Evolutionary conservation across 345 rosid species (phyloP).

Genomic region (Linum usitatissimum): DNA sequence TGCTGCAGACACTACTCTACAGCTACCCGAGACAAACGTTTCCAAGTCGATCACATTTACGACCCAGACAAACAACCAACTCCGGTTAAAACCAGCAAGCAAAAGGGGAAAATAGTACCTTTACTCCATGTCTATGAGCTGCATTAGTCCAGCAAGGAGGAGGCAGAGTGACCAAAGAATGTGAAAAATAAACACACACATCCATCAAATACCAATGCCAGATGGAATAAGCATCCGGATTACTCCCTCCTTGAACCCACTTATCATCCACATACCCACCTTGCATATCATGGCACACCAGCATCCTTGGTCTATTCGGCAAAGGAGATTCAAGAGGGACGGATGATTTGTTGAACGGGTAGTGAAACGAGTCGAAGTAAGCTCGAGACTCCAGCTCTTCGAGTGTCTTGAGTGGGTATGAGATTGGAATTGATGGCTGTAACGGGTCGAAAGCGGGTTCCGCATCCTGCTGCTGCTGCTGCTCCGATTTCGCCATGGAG

Average conservation of each 20-base stretch:
- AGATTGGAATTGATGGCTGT: conserved; percentile 40
- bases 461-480: not conserved
- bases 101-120: conserved; percentile 26
- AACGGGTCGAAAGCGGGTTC: not conserved
- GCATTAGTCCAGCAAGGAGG: conserved; percentile 91
- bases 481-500: not conserved
- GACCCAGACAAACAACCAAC: not conserved
- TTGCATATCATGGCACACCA: conserved; percentile 80
- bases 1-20: too few species aligned
- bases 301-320: conserved; percentile 41
- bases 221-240: conserved; percentile 45
- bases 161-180: conserved; percentile 64
- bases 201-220: conserved; percentile 96
- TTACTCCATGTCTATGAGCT: conserved; percentile 84
- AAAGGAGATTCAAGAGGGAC: conserved; percentile 37
- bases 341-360: conserved; percentile 48
- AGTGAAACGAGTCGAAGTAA: conserved; percentile 73
- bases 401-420: conserved; percentile 64
- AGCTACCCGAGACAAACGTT: too few species aligned
- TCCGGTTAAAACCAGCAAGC: not conserved
- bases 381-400: conserved; percentile 45
- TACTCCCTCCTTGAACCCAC: conserved; percentile 78
- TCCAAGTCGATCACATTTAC: not conserved
- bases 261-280: conserved; percentile 70
- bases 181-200: conserved; percentile 73